Base-by-base conservation (phyloP, 139 green algal genomes). In the Protoeuglena noctilucae region DNA sequence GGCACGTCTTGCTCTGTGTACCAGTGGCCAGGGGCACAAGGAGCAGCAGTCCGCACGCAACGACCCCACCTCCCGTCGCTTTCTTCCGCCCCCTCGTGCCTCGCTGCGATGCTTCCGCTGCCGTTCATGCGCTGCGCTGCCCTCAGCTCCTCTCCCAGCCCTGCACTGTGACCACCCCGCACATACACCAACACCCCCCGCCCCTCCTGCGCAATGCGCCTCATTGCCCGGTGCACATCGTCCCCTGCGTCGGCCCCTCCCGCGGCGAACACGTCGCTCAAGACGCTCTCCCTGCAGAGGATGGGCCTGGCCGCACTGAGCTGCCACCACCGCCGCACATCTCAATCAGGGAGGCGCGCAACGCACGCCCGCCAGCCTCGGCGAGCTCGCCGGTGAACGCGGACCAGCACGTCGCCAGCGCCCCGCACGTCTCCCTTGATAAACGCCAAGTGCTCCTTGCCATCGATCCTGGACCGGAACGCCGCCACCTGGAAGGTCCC, bases 361-460 rank as follows among this genome's bases (percentile, higher is more conserved):
- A 53, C 52, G 69, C 67, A 14, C 48, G 49, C 0, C 40, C 48
- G 25, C 28, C 45, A 7, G 56, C 60, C 45, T 53, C 69, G 23
- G 60, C 66, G 63, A 79, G 69, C 28, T 71, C 43, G 52, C 79
- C 75, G 1, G 28, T 77, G 72, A 24, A 77, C 55, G 14, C 54
- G 41, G 18, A 57, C 51, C 41, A 74, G 53, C 53, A 72, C 56
- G 3, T 34, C 31, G 23, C 51, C 48, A 19, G 53, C 30, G 28
- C 28, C 48, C 4, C 9, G 4, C 7, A 64, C 60, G n/a, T 56
- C 48, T 23, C 73, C 70, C 21, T 51, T 46, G n/a, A 86, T 69
- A 17, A 83, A 39, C n/a, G 74, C 78, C 16, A 76, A 34, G 59
- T 86, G 78, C 65, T 86, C 77, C 1, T 40, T 60, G 31, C 62